Percentiles rank a stretch among this genome's conserved stretches.
Evolutionary conservation across 495 filamentous ascomycete species (phyloP).

Genomic region (Immersiella caudata): DNA sequence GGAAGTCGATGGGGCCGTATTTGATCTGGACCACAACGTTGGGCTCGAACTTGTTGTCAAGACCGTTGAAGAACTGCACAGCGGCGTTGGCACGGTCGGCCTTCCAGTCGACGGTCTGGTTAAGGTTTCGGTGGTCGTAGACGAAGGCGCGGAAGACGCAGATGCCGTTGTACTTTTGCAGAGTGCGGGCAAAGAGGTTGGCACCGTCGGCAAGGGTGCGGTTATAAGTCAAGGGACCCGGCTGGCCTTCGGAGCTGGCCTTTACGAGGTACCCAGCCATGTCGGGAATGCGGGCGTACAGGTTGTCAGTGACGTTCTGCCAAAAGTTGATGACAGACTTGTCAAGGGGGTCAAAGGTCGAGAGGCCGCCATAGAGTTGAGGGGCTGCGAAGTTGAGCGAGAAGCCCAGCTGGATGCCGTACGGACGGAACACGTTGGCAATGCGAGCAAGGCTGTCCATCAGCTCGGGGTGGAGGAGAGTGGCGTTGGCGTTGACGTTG

Average conservation of each 20-base stretch:
- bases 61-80: constrained; percentile 64
- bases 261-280: constrained; percentile 72
- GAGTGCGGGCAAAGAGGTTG: constrained; percentile 66
- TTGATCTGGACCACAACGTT: constrained; percentile 77
- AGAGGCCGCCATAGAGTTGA: constrained; percentile 55
- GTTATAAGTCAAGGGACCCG: constrained; percentile 69
- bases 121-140: constrained; percentile 57
- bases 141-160: constrained; percentile 77
- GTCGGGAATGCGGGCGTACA: constrained; percentile 66
- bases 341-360: constrained; percentile 68
- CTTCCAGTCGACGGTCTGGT: constrained; percentile 59
- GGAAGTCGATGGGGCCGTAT: constrained; percentile 76
- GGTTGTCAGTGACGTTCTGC: constrained; percentile 57
- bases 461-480: constrained; percentile 57
- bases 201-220: constrained; percentile 70
- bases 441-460: constrained; percentile 63
- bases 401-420: constrained; percentile 66
- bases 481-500: constrained; percentile 71
- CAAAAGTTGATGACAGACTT: constrained; percentile 62
- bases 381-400: constrained; percentile 72
- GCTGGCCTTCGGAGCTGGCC: constrained; percentile 74
- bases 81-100: constrained; percentile 71
- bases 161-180: constrained; percentile 65
- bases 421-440: constrained; percentile 67
- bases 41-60: constrained; percentile 68